Percentiles rank a stretch among this genome's conserved stretches.
Conservation (phyloP, 495 filamentous ascomycete genomes). For the Aspergillus affinis region DNA sequence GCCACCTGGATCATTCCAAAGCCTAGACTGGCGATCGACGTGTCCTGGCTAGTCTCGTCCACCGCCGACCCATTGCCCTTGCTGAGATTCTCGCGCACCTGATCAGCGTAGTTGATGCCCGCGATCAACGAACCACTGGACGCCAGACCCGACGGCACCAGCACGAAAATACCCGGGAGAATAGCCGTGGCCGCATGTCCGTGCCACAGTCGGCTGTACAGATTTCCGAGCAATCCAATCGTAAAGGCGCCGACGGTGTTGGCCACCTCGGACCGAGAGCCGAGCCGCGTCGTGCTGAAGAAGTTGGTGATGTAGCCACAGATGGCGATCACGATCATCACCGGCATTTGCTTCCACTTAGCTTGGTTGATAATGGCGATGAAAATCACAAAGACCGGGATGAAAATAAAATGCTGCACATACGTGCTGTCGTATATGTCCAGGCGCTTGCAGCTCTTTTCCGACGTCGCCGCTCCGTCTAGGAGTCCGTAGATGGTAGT, state of each 20-base stretch:
- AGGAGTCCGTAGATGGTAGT: conserved; percentile 85
- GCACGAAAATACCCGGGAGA: conserved; percentile 89
- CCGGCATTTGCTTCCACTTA: conserved; percentile 84
- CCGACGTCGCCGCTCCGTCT: conserved; percentile 69
- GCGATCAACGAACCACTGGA: conserved; percentile 76
- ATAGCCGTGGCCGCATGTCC: conserved; percentile 88
- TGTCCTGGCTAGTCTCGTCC: conserved; percentile 35
- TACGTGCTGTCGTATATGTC: conserved; percentile 45
- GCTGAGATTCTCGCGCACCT: conserved; percentile 57
- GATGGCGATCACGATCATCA: conserved; percentile 81
- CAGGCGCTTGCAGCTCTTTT: conserved; percentile 61
- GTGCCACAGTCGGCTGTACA: conserved; percentile 79
- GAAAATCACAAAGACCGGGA: conserved; percentile 75
- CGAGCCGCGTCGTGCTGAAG: conserved; percentile 70
- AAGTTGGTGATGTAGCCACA: conserved; percentile 82
- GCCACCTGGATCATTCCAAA: conserved; percentile 89
- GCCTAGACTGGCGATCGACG: conserved; percentile 71
- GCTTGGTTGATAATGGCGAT: conserved; percentile 86
- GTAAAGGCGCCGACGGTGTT: conserved; percentile 84
- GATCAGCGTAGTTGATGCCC: conserved; percentile 74
- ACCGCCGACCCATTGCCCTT: conserved; percentile 40
- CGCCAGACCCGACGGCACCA: conserved; percentile 86
- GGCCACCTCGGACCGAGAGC: conserved; percentile 74
- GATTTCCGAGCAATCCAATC: conserved; percentile 81
- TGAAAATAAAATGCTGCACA: conserved; percentile 57